These are phyloP conservation scores for Astrocystis sublimbata DNA, from an alignment of 495 filamentous ascomycete species.

Conservation along the genomic window DNA sequence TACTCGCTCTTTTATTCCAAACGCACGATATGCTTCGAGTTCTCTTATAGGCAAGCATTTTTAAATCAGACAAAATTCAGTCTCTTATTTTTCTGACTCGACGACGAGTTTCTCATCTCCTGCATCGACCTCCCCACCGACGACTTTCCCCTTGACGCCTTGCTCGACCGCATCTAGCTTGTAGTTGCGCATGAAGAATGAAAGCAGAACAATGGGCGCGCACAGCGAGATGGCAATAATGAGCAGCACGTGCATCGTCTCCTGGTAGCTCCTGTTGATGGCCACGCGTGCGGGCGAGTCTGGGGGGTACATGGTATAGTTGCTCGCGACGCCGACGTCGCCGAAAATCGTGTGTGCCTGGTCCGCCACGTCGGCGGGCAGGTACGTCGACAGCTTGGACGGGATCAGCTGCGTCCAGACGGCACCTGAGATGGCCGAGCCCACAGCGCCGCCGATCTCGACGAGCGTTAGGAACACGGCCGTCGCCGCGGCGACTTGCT, in stretches of 20 bases:
- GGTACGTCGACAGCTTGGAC: conserved; percentile 45
- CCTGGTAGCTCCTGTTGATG: conserved; percentile 55
- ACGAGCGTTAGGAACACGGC: conserved; percentile 59
- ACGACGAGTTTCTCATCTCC: neutral
- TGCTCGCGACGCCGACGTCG: conserved; percentile 50
- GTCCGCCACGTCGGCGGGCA: conserved; percentile 53
- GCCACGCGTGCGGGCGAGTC: conserved; percentile 51
- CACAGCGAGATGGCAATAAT: conserved; percentile 49
- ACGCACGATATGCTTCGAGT: no score
- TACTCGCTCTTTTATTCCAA: no score
- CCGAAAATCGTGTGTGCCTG: conserved; percentile 53
- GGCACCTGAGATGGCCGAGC: conserved; percentile 58
- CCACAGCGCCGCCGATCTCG: conserved; percentile 62
- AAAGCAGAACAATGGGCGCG: conserved; percentile 44
- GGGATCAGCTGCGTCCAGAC: conserved; percentile 64
- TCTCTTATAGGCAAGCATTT: no score
- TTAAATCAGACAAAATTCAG: no score
- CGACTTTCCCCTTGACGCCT: conserved; percentile 9
- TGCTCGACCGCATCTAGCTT: conserved; percentile 36
- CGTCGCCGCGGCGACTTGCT: conserved; percentile 62
- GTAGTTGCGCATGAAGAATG: conserved; percentile 49
- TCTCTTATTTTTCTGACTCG: neutral
- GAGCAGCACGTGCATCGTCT: conserved; percentile 53
- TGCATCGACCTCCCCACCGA: neutral
- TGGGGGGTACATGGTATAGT: conserved; percentile 40